Base-by-base conservation (phyloP, 345 rosid species). In the Pistacia integerrima region DNA sequence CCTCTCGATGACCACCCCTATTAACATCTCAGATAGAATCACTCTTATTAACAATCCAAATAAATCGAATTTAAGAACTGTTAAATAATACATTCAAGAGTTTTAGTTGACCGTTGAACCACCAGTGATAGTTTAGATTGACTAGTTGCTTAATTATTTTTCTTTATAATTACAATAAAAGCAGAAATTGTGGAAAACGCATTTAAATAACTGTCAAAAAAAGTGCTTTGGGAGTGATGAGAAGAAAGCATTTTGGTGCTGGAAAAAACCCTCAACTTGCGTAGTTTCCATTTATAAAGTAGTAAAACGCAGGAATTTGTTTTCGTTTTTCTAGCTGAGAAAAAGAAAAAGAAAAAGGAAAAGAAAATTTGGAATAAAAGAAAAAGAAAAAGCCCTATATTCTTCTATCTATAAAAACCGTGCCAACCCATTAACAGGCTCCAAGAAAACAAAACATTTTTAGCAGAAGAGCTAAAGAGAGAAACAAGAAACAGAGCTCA, bases 401-500 rank as follows among this genome's bases (percentile, higher is more conserved):
- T 74, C 54, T 65, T 22, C 48, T 1, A 58, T 64, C 89, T 87
- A 87, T 89, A 90, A 82, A 85, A 84, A 80, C 67, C 51, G 60
- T 64, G 4, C 11, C 38, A 58, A 64, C 56, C 68, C 81, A 78
- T 74, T n/a, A 67, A 60, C 54, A 25, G 76, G 52, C 68, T 74
- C 76, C 70, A 77, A 77, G 18, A 69, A 61, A 64, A 78, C 14
- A 5, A 30, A 64, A 46, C 69, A 74, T 67, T 74, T 75, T 57
- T 59, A 14, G 18, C 62, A 38, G 20, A 18, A 67, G 3, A 66
- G 57, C 61, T 18, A 18, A 38, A 61, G 30, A 41, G 56, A 14
- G 12, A 62, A 41, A 41, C 12, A 8, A 8, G 30, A 73, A 75
- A 66, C 78, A 86, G 83, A 48, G 61, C 12, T 3, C 3, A 25